Evolutionary conservation across 139 green algal genomes (phyloP), one percentile per base, ranked within the genome.

Genomic region (Picochlorum sp.): DNA sequence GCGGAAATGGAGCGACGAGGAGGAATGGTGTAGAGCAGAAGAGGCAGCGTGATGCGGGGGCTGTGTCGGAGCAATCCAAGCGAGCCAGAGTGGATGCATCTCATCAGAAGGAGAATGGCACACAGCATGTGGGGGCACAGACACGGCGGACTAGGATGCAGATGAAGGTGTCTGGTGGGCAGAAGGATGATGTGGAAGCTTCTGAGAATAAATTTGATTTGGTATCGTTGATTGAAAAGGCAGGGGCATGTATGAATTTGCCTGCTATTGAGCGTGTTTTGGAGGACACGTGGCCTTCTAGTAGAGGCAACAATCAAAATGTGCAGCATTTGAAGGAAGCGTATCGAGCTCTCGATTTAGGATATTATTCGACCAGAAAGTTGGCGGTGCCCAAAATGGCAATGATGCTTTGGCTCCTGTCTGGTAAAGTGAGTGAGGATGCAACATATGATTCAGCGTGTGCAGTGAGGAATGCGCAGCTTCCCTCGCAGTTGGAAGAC

Each of bases 371-470:
- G 37, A 56, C n/a, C 1, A 63, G 63, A 13, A 31, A 30, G 13
- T 31, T 45, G 3, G 54, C 57, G 10, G 44, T 72, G 24, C 55
- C 69, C n/a, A 45, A 62, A 38, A 70, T 76, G 44, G 41, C 57
- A 2, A 38, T 62, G 16, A 55, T 26, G 9, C 63, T 76, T 16
- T 76, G 60, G 7, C 8, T 50, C 7, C 16, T 72, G 44, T 56
- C 30, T 6, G 69, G 69, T 14, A 76, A 71, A 30, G 51, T 49
- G 15, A 51, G 69, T 47, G 45, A 66, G 44, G 52, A 66, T 26
- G 51, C 69, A 20, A 45, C 31, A 20, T 10, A 23, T 23, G 60
- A 20, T 10, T 16, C 60, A 23, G 37, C 60, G 38, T 44, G 18
- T 45, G 38, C 37, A 11, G n/a, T 59, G 10, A 41, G 34, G 11